These are phyloP conservation scores for Cyclaneusma minus DNA, from an alignment of 2,329 filamentous ascomycete genomes.

Conservation along the genomic window DNA sequence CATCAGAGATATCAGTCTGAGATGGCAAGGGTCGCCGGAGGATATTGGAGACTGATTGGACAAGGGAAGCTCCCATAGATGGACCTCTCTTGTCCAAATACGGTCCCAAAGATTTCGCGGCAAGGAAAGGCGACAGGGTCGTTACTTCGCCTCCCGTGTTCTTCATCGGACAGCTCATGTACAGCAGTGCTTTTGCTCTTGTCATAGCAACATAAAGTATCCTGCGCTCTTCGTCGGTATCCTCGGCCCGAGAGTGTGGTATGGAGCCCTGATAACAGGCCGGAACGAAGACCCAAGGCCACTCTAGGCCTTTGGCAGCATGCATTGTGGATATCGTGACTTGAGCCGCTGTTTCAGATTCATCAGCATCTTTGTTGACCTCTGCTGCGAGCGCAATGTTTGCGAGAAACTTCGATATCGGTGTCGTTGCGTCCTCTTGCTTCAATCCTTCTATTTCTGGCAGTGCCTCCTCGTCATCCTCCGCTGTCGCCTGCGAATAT, in stretches of 20 bases:
- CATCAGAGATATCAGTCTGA: constrained; percentile 25
- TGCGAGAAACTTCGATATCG: constrained; percentile 66
- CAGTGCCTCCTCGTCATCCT: constrained; percentile 35
- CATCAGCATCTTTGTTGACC: constrained; percentile 46
- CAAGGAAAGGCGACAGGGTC: constrained; percentile 58
- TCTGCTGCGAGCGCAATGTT: constrained; percentile 82
- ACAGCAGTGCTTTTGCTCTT: constrained; percentile 70
- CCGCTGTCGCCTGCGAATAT: constrained; percentile 33
- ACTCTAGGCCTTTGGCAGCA: constrained; percentile 88
- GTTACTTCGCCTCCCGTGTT: constrained; percentile 47
- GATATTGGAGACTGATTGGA: constrained; percentile 57
- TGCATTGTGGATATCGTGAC: constrained; percentile 95
- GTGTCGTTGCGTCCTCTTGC: constrained; percentile 47
- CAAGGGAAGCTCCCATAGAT: constrained; percentile 43
- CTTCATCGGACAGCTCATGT: constrained; percentile 65
- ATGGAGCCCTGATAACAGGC: constrained; percentile 82
- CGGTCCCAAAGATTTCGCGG: constrained; percentile 31
- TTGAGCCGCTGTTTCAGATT: constrained; percentile 39
- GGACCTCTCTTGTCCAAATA: constrained; percentile 50
- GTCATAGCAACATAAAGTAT: constrained; percentile 96
- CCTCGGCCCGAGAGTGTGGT: constrained; percentile 74
- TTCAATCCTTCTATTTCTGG: constrained; percentile 57
- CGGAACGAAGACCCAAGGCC: constrained; percentile 89
- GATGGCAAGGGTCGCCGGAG: constrained; percentile 45
- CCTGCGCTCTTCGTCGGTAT: constrained; percentile 73